These are phyloP conservation scores for Triglochin maritima DNA, from an alignment of 106 monocot genomes.

Conservation along the genomic window DNA sequence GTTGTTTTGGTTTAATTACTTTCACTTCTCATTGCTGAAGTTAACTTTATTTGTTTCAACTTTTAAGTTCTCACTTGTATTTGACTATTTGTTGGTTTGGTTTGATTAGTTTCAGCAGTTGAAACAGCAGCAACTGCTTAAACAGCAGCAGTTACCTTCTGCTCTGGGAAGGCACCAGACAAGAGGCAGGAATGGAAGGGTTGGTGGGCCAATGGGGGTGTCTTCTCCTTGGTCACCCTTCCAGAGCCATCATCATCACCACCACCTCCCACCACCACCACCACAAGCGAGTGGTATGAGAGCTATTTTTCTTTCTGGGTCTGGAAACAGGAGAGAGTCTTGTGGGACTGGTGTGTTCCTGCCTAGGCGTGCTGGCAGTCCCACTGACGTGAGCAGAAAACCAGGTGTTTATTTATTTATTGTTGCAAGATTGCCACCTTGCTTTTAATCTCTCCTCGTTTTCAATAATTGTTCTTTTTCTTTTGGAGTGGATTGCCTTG, in stretches of 20 bases:
- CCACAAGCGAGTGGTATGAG: constrained; percentile 34
- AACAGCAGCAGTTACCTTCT: constrained; percentile 8
- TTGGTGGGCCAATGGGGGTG: neutral
- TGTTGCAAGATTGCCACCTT: neutral
- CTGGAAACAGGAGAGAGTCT: constrained; percentile 23
- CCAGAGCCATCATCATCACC: neutral
- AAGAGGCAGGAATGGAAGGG: neutral
- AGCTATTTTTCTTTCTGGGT: constrained; percentile 33
- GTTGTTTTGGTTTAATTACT: too few species aligned
- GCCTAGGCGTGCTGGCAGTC: constrained; percentile 21
- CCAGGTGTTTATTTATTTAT: constrained; percentile 22
- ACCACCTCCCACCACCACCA: constrained; percentile 4
- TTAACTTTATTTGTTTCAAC: too few species aligned
- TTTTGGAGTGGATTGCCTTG: neutral
- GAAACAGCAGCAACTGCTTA: constrained; percentile 30
- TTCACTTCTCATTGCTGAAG: neutral
- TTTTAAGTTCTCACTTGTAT: too few species aligned
- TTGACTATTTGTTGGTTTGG: neutral
- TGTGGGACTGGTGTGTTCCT: constrained; percentile 77
- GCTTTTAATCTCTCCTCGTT: too few species aligned
- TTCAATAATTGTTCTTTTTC: neutral
- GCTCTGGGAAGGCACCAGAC: constrained; percentile 15
- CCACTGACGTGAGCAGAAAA: constrained; percentile 25
- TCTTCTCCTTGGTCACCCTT: neutral
- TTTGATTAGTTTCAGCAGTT: constrained; percentile 31